Evolutionary conservation across 1,284 basidiomycete species (phyloP).

Genomic region (Polyporus tsugae): DNA sequence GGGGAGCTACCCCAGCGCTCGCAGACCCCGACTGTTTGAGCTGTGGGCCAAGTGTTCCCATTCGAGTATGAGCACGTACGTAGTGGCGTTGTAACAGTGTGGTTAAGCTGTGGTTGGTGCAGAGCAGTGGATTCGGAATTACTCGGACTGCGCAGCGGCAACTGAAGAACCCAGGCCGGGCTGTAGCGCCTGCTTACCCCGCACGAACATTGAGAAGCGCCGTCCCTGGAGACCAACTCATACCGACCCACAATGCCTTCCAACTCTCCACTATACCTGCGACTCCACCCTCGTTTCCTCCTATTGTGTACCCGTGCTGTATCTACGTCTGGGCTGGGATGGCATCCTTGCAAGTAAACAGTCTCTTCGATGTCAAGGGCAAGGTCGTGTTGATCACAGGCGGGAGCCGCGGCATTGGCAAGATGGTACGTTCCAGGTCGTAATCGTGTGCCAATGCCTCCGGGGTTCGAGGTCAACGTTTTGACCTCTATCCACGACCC

Average conservation of each 20-base stretch:
- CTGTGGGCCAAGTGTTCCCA: too few species aligned
- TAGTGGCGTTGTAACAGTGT: too few species aligned
- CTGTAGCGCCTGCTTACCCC: not conserved
- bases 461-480: not conserved
- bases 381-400: constrained; percentile 76
- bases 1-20: too few species aligned
- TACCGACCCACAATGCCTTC: not conserved
- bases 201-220: not conserved
- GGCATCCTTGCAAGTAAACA: constrained; percentile 50
- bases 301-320: not conserved
- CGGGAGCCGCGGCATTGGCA: constrained; percentile 76
- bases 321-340: constrained; percentile 35
- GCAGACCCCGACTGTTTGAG: too few species aligned
- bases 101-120: too few species aligned
- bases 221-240: not conserved
- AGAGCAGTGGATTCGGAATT: too few species aligned
- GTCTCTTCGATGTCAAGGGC: constrained; percentile 63
- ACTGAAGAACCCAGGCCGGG: not conserved
- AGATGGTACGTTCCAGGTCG: constrained; percentile 55
- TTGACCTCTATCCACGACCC: not conserved
- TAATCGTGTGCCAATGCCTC: not conserved
- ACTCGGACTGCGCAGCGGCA: not conserved
- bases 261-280: not conserved
- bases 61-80: too few species aligned
- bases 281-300: not conserved